Percentiles rank a stretch among this genome's conserved stretches.
Conservation (phyloP, 306 rosid genomes). For the Vigna unguiculata region DNA sequence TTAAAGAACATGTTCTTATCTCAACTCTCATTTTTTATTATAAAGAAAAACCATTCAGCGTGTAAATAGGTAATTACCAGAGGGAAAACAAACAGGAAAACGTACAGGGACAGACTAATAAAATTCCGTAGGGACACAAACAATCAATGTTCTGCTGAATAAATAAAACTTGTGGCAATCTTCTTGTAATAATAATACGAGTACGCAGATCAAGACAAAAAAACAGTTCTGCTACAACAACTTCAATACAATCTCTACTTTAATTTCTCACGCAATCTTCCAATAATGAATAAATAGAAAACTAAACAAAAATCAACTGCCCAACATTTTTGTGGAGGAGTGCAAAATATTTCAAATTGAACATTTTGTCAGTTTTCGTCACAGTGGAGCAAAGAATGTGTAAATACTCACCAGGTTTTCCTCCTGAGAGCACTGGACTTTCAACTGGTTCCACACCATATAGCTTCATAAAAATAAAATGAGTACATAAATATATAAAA, state of each 20-base stretch:
- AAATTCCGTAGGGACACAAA: not conserved
- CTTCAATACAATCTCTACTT: not conserved
- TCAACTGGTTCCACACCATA: constrained; percentile 74
- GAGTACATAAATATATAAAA: not conserved
- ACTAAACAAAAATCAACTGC: not conserved
- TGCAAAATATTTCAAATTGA: not conserved
- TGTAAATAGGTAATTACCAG: not conserved
- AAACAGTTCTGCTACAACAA: not conserved
- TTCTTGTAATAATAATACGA: not conserved
- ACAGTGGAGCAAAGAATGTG: constrained; percentile 1
- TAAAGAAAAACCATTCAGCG: not conserved
- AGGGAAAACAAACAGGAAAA: not conserved
- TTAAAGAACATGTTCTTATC: constrained; percentile 13
- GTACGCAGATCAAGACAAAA: not conserved
- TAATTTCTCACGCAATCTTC: not conserved
- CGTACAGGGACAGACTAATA: not conserved
- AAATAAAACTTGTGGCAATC: not conserved
- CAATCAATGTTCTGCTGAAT: not conserved
- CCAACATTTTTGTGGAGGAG: not conserved
- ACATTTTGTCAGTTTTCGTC: not conserved
- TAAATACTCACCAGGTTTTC: constrained; percentile 65
- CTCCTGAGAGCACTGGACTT: constrained; percentile 71
- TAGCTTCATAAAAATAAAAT: constrained; percentile 46
- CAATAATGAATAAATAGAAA: not conserved
- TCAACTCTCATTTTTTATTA: not conserved